phyloP scores from a whole-genome alignment of 2,329 filamentous ascomycete species.

The Scolecobasidium constrictum region DNA sequence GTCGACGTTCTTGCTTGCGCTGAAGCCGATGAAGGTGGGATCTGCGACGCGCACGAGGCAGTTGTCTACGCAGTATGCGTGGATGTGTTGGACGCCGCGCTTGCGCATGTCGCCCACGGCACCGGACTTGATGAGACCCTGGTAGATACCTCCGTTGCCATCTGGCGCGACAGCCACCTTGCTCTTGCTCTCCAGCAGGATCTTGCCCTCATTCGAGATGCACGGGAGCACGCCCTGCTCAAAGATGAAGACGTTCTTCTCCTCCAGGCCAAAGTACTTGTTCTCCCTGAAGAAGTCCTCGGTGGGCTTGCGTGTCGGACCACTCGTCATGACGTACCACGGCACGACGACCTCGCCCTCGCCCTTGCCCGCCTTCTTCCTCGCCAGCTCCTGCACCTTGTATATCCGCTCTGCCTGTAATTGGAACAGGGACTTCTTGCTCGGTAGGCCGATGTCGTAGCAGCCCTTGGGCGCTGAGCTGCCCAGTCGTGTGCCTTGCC shows the following conservation, averaged over 20 bases:
- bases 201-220: constrained; percentile 96
- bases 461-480: constrained; percentile 96
- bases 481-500: constrained; percentile 87
- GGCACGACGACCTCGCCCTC: constrained; percentile 61
- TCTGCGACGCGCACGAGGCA: constrained; percentile 99
- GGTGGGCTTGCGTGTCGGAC: constrained; percentile 84
- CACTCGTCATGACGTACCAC: constrained; percentile 99
- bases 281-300: constrained; percentile 86
- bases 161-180: constrained; percentile 86
- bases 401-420: constrained; percentile 90
- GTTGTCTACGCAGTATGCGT: constrained; percentile 98
- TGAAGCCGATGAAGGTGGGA: constrained; percentile 88
- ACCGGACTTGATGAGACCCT: constrained; percentile 70
- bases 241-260: constrained; percentile 83
- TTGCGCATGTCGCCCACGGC: constrained; percentile 80
- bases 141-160: constrained; percentile 94
- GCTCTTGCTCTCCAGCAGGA: constrained; percentile 74
- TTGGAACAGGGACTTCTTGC: constrained; percentile 90
- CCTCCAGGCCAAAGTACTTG: constrained; percentile 78
- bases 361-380: constrained; percentile 51
- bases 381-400: constrained; percentile 73
- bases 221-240: constrained; percentile 96
- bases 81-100: constrained; percentile 86
- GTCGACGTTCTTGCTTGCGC: constrained; percentile 77
- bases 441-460: constrained; percentile 91